Evolutionary conservation across 2,329 filamentous ascomycete species (phyloP).

Genomic region (Nannizziopsis barbatae): DNA sequence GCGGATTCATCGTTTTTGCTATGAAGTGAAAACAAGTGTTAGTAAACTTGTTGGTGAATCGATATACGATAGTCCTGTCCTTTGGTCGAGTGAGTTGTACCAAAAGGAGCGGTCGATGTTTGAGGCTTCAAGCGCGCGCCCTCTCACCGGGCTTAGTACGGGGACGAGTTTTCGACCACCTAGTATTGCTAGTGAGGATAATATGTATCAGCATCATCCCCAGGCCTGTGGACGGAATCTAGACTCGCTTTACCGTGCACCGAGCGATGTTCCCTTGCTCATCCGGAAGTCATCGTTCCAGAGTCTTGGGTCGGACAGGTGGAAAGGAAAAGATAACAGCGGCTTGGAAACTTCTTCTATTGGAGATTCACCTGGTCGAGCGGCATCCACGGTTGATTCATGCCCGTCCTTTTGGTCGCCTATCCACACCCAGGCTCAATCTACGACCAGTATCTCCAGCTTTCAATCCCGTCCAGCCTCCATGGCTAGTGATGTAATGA

Average conservation of each 20-base stretch:
- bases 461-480: conserved; percentile 38
- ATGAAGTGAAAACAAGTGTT: conserved; percentile 78
- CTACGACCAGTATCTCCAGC: conserved; percentile 52
- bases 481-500: conserved; percentile 30
- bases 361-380: conserved; percentile 52
- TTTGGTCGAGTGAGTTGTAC: conserved; percentile 89
- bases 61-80: conserved; percentile 69
- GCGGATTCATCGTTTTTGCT: conserved; percentile 82
- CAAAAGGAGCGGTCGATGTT: conserved; percentile 50
- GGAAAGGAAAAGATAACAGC: conserved; percentile 47
- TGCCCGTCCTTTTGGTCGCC: conserved; percentile 81
- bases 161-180: conserved; percentile 34
- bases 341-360: conserved; percentile 50
- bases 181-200: conserved; percentile 37
- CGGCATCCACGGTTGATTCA: conserved; percentile 60
- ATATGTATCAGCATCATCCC: conserved; percentile 21
- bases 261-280: conserved; percentile 28
- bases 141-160: conserved; percentile 35
- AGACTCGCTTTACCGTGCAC: conserved; percentile 24
- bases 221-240: conserved; percentile 23
- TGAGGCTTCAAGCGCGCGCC: conserved; percentile 31
- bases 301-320: conserved; percentile 58
- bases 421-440: conserved; percentile 57
- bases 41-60: conserved; percentile 75
- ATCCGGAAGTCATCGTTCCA: conserved; percentile 54